Evolutionary conservation across 2,329 filamentous ascomycete genomes (phyloP).

Genomic region (Cladosporium sp.): DNA sequence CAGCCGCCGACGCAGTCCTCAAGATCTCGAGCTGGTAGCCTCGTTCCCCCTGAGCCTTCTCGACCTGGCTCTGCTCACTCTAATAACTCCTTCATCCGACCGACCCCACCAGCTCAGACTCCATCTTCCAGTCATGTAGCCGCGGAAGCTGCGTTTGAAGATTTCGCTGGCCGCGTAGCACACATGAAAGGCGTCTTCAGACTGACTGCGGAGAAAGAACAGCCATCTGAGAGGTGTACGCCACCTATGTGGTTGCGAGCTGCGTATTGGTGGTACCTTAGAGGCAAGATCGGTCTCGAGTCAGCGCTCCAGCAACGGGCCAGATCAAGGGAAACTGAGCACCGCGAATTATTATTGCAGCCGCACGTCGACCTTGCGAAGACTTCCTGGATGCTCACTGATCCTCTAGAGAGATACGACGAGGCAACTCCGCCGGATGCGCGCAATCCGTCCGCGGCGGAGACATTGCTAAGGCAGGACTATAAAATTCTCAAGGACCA

Average conservation of each 20-base stretch:
- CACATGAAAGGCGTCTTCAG: constrained; percentile 72
- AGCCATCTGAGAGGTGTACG: constrained; percentile 57
- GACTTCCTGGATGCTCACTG: constrained; percentile 66
- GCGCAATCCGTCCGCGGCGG: background rate
- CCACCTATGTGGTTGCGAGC: constrained; percentile 58
- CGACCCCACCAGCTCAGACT: background rate
- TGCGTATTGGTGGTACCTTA: constrained; percentile 84
- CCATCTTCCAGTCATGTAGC: constrained; percentile 29
- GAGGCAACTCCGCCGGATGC: background rate
- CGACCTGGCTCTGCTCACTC: constrained; percentile 6
- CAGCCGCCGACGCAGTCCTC: background rate
- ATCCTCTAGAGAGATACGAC: constrained; percentile 31
- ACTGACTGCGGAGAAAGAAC: constrained; percentile 67
- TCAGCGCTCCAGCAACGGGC: constrained; percentile 52
- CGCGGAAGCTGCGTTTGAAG: constrained; percentile 60
- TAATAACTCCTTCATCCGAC: background rate
- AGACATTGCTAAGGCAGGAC: constrained; percentile 10
- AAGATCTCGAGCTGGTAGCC: background rate
- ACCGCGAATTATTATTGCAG: constrained; percentile 56
- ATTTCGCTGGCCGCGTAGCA: constrained; percentile 64
- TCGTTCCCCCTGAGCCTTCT: background rate
- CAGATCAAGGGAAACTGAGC: constrained; percentile 37
- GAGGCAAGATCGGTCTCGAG: constrained; percentile 71
- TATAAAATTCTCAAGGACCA: constrained; percentile 17
- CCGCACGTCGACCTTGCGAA: constrained; percentile 83